Evolutionary conservation across 2,329 filamentous ascomycete species (phyloP), one percentile per base, ranked within the genome.

Genomic region (Colletotrichum sidae): DNA sequence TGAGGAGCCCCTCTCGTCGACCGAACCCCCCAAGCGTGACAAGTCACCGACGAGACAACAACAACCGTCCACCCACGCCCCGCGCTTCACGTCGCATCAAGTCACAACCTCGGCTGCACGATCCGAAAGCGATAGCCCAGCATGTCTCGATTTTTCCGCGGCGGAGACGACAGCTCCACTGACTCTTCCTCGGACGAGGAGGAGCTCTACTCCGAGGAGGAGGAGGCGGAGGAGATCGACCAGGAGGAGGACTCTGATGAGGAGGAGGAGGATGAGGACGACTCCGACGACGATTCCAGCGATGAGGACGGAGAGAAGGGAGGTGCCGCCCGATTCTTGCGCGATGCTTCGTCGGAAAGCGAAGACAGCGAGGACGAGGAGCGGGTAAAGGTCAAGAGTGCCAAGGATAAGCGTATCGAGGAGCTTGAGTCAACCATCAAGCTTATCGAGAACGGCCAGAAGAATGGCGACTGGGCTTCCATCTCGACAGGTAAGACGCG

Each of bases 91-190:
- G 62, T 65, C 62, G 62, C 58, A 65, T 53, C 52, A 62, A 25
- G 39, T 8, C 58, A 62, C 61, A 41, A 46, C 58, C 53, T 61
- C 58, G 52, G 42, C 46, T 52, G 41, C 11, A 62, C 58, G 58
- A 65, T 56, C 47, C 58, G 58, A 67, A 50, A 65, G 54, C 64
- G 60, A 63, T 67, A 55, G 60, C 25, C 79, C 83, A 92, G 77
- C 69, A 96, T 95, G 92, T 98, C 96, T 87, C 92, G 94, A 84
- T 99, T 98, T 83, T 98, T 98, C 87, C 92, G 93, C 81, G 92
- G 92, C 79, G 92, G 91, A 76, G 85, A 87, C 84, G 94, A 97
- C 82, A 97, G 94, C 89, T 97, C 95, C 76, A 93, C 89, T 86
- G 94, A 97, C 82, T 94, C 89, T 84, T 93, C 93, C 86, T 97